Percentiles rank a stretch among this genome's conserved stretches.
Conservation (phyloP, 371 early-diverging fungal species). For the Actinomucor elegans region DNA sequence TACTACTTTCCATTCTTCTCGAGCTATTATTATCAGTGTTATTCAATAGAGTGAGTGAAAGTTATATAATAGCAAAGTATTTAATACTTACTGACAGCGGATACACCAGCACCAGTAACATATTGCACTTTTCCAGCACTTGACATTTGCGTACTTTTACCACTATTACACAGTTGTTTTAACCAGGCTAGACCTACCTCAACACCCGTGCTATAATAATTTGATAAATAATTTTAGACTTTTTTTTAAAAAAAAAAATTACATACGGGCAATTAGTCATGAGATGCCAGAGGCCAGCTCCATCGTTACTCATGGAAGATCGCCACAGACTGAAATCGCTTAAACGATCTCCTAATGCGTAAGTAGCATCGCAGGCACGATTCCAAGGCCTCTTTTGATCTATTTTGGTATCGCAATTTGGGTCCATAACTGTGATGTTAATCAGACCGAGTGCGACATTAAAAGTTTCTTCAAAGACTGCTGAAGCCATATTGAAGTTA, state of each 20-base stretch:
- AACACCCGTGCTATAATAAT: conserved; percentile 59
- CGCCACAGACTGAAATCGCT: conserved; percentile 93
- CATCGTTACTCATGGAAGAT: conserved; percentile 63
- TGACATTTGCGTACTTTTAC: conserved; percentile 39
- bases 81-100: conserved; percentile 58
- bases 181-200: conserved; percentile 96
- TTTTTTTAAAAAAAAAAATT: not conserved
- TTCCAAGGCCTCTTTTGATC: conserved; percentile 67
- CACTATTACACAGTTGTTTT: conserved; percentile 68
- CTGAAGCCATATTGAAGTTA: conserved; percentile 77
- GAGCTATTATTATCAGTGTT: conserved; percentile 32
- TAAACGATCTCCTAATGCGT: conserved; percentile 77
- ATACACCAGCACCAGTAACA: conserved; percentile 87
- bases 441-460: conserved; percentile 87
- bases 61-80: not conserved
- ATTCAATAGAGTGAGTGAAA: not conserved
- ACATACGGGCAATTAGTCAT: conserved; percentile 83
- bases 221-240: not conserved
- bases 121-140: conserved; percentile 43
- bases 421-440: conserved; percentile 69
- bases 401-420: conserved; percentile 53
- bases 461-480: conserved; percentile 88
- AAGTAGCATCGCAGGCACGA: conserved; percentile 68
- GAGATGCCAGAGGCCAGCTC: conserved; percentile 92
- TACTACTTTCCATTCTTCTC: conserved; percentile 92